Base-by-base conservation (phyloP, 169 alveolate species). In the Eimeria necatrix region DNA sequence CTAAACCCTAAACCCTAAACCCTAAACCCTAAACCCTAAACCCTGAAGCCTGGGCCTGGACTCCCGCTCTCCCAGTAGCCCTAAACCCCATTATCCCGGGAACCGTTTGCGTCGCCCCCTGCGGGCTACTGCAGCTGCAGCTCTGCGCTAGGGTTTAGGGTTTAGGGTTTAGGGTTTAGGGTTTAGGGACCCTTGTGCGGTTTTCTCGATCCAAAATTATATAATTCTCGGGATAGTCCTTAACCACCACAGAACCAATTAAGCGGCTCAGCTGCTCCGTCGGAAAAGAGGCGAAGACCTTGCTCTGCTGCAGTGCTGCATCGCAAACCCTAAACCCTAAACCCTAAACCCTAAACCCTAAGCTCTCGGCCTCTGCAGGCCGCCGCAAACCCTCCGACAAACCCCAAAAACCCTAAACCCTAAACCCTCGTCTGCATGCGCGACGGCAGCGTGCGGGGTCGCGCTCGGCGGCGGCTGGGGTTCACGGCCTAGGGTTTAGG, bases 271-370 rank as follows among this genome's bases (percentile, higher is more conserved):
- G 87, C 91, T 97, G 98, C 22, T 97, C 98, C 16, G 96, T 96
- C 12, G 98, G 97, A 60, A 98, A 97, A 52, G 97, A 98, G 56
- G 96, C 96, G 93, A 97, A 97, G 22, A 98, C 98, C 24, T 95
- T 96, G 83, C 98, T 97, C 56, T 98, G 97, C 88, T 98, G 99
- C 70, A 97, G 94, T 8, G 97, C 96, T 76, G 96, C 97, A 96
- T 10, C 32, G 18, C 87, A 73, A 73, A 73, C 53, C 49, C 84
- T 73, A 46, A 22, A 32, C 87, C 86, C 48, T 14, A 71, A 20
- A 71, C 83, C 52, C 46, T 56, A 12, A 56, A 56, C 68, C 68
- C 12, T 18, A 56, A 56, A 56, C 68, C 68, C 68, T 18, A 56
- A 56, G 2, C 68, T 3, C 68, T 32, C 41, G 3, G 2, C 41